phyloP scores from a whole-genome alignment of 2,329 filamentous ascomycete species.

The Fusarium sp. region DNA sequence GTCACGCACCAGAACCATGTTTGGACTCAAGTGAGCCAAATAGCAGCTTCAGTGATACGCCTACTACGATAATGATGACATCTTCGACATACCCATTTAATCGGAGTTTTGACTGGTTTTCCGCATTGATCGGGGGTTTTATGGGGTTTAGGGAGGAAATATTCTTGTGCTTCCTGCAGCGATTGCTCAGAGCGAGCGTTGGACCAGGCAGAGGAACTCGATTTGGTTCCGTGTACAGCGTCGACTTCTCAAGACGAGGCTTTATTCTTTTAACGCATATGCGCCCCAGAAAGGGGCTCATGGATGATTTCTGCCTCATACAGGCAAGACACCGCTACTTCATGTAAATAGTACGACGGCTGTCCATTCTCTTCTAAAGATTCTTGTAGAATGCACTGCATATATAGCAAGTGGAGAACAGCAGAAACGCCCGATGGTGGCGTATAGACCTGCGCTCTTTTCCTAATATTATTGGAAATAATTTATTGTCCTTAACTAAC shows the following conservation, averaged over 20 bases:
- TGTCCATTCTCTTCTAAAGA: conserved; percentile 29
- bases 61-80: conserved; percentile 49
- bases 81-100: conserved; percentile 49
- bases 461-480: conserved; percentile 23
- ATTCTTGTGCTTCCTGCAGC: conserved; percentile 29
- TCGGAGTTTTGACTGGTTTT: conserved; percentile 50
- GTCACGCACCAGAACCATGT: conserved; percentile 79
- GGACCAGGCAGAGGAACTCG: conserved; percentile 10
- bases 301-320: conserved; percentile 15
- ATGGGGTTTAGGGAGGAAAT: conserved; percentile 31
- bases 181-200: conserved; percentile 17
- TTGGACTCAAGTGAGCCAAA: conserved; percentile 61
- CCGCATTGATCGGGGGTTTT: conserved; percentile 38
- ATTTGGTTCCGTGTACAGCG: conserved; percentile 17
- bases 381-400: conserved; percentile 31
- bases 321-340: conserved; percentile 18
- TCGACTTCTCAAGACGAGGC: conserved; percentile 22
- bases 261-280: conserved; percentile 39
- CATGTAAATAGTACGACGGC: conserved; percentile 1
- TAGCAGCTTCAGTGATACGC: conserved; percentile 28
- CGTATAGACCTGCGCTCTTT: background rate
- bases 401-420: conserved; percentile 16
- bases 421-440: background rate
- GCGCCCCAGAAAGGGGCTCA: conserved; percentile 15
- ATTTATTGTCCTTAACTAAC: conserved; percentile 10